Conservation (phyloP, 108 stramenopile species). For the Parmales sp. region DNA sequence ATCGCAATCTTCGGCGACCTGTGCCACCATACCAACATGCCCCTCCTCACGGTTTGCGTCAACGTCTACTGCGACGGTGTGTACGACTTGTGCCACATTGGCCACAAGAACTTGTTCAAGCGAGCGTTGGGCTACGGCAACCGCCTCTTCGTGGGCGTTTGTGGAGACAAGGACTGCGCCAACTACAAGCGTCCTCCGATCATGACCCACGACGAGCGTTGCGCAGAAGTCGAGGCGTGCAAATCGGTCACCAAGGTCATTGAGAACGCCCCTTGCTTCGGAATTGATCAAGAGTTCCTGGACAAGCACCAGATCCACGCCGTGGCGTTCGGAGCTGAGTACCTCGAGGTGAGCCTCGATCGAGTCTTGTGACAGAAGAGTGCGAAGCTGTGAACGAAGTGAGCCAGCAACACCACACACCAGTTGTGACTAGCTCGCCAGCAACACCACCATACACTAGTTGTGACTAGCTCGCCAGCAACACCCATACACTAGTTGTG, state of each 20-base stretch:
- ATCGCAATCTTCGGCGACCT: conserved; percentile 79
- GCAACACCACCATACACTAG: too few relatives aligned
- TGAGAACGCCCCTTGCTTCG: conserved; percentile 74
- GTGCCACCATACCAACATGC: conserved; percentile 74
- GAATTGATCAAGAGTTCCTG: conserved; percentile 66
- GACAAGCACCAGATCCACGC: conserved; percentile 81
- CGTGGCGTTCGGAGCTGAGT: conserved; percentile 76
- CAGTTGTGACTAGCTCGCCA: too few relatives aligned
- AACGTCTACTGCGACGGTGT: conserved; percentile 78
- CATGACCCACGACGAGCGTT: conserved; percentile 71
- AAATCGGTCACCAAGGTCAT: conserved; percentile 84
- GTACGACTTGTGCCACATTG: conserved; percentile 79
- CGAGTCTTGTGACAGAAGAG: too few relatives aligned
- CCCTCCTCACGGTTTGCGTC: conserved; percentile 66
- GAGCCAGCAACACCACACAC: too few relatives aligned
- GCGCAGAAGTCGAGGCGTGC: conserved; percentile 80
- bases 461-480: too few relatives aligned
- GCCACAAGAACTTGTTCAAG: conserved; percentile 73
- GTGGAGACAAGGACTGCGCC: conserved; percentile 70
- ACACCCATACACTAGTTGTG: too few relatives aligned
- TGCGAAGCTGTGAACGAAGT: too few relatives aligned
- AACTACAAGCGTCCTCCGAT: conserved; percentile 79
- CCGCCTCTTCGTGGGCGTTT: conserved; percentile 77
- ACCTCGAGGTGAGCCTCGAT: too few relatives aligned
- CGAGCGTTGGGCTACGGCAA: conserved; percentile 69